These are phyloP conservation scores for Deuterostichococcus epilithicus DNA, from an alignment of 139 green algal species.

Conservation along the genomic window DNA sequence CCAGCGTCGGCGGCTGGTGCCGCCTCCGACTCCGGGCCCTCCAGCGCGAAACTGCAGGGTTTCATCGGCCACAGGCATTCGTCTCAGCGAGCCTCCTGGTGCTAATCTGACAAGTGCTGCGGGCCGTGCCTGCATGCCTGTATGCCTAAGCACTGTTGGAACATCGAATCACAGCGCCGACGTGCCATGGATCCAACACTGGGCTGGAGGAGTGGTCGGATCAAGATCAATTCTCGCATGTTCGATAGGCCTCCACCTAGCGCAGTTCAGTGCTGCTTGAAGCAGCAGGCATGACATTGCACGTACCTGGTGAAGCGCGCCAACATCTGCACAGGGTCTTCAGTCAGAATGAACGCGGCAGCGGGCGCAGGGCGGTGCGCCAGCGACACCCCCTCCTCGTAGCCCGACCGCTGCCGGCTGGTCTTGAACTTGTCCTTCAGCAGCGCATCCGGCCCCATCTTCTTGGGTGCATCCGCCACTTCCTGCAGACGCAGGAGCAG, in stretches of 20 bases:
- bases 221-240: too few species aligned
- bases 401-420: slow-evolving; percentile 76
- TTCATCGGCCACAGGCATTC: not conserved
- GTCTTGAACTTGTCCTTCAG: slow-evolving; percentile 73
- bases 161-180: too few species aligned
- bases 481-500: slow-evolving; percentile 47
- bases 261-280: too few species aligned
- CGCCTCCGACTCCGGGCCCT: slow-evolving; percentile 7
- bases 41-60: slow-evolving; percentile 31
- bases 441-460: slow-evolving; percentile 77
- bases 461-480: slow-evolving; percentile 40
- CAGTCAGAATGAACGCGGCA: slow-evolving; percentile 69
- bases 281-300: not conserved
- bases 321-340: slow-evolving; percentile 87
- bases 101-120: too few species aligned
- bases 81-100: too few species aligned
- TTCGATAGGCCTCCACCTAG: too few species aligned
- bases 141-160: too few species aligned
- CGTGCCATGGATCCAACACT: too few species aligned
- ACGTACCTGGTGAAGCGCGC: slow-evolving; percentile 57
- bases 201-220: too few species aligned
- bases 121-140: too few species aligned
- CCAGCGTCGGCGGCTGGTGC: not conserved
- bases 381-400: slow-evolving; percentile 88
- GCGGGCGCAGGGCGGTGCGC: slow-evolving; percentile 50